Evolutionary conservation across 768 basidiomycete genomes (phyloP), one percentile per base, ranked within the genome.

Genomic region (Pleurotus platypus): DNA sequence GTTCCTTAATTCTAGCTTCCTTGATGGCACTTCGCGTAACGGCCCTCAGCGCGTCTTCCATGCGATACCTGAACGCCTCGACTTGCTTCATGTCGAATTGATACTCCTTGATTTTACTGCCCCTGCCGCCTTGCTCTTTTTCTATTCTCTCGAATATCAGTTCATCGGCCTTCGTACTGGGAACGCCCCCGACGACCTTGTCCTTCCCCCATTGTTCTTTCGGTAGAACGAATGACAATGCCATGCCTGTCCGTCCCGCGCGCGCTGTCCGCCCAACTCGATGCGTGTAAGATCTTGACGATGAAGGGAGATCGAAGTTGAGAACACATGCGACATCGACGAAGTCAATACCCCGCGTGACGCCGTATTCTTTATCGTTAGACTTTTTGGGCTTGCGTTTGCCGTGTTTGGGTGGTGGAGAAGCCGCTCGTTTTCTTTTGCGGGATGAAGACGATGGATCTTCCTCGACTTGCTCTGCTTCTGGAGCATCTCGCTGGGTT

Each of bases 201-300:
- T 88, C 83, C 70, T 84, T 87, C 1, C 87, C 89, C 81, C 84
- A 88, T 57, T 86, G 76, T 2, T 80, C 78, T 13, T 68, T 63
- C 0, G 87, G 85, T 2, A 98, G 87, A 57, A 98, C 81, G 60
- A 93, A 96, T 0, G 94, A 96, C 18, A 99, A 73, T 1, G 94
- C 83, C 78, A 96, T 89, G 8, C 97, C 97, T 0, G 91, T 87
- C 27, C 92, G 86, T 0, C 97, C 97, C 0, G 96, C 97, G 18
- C 97, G 91, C 12, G 97, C 97, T 0, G 97, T 99, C 22, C 97
- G 86, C 11, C 97, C 97, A 13, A 98, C 89, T 49, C 97, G 88
- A 69, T 99, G 97, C 0, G 91, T 94, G 67, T 99, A 99, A 11
- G 94, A 83, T 15, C 86, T 87, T 3, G 91, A 81, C 0, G 93